Evolutionary conservation across 495 filamentous ascomycete species (phyloP).

Genomic region (Pyrenula massariospora): DNA sequence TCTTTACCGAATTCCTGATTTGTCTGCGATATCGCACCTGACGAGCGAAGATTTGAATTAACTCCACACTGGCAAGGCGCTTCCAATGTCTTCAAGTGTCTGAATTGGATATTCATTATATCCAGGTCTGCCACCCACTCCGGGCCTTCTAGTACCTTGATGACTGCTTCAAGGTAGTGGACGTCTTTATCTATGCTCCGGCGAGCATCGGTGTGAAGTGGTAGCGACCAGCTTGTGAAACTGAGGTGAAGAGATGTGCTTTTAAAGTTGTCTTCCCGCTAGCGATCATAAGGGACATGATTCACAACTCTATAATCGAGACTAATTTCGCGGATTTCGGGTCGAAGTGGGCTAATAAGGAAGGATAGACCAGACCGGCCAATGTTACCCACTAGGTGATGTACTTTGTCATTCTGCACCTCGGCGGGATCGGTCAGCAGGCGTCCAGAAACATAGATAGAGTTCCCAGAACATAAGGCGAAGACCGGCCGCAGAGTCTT

Average conservation of each 20-base stretch:
- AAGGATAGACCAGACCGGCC: conserved; percentile 20
- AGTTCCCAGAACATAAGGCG: conserved; percentile 20
- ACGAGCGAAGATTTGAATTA: not conserved
- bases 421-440: conserved; percentile 18
- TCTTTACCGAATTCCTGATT: not conserved
- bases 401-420: conserved; percentile 9
- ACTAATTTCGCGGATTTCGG: conserved; percentile 5
- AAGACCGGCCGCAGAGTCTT: conserved; percentile 11
- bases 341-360: conserved; percentile 15
- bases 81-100: not conserved
- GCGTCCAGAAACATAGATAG: conserved; percentile 15
- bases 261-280: conserved; percentile 14
- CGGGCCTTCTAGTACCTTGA: conserved; percentile 18
- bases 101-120: conserved; percentile 6
- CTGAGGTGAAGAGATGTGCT: conserved; percentile 26
- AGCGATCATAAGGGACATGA: conserved; percentile 18
- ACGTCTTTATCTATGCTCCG: conserved; percentile 11
- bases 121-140: conserved; percentile 27
- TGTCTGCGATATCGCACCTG: not conserved
- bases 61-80: not conserved
- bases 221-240: conserved; percentile 20
- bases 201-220: conserved; percentile 9
- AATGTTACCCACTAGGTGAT: conserved; percentile 19
- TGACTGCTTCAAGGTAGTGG: conserved; percentile 16
- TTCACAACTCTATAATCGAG: conserved; percentile 13